Evolutionary conservation across 495 filamentous ascomycete species (phyloP).

Genomic region (Penicillium robsamsonii): DNA sequence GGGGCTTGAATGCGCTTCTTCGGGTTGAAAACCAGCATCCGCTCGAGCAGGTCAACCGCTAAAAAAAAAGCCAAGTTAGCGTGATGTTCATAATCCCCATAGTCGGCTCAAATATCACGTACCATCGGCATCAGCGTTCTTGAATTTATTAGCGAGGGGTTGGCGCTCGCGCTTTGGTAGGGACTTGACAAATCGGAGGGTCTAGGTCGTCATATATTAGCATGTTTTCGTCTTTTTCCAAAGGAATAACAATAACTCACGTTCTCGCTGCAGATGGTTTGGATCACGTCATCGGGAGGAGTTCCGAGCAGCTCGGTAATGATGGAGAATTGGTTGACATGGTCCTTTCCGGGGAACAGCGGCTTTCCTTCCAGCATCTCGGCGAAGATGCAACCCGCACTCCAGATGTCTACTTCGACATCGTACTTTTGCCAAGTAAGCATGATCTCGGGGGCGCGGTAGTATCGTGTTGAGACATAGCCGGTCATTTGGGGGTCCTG

Average conservation of each 20-base stretch:
- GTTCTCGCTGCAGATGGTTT: slow-evolving; percentile 98
- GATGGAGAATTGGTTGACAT: slow-evolving; percentile 99
- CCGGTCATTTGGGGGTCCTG: slow-evolving; percentile 99
- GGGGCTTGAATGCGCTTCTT: slow-evolving; percentile 83
- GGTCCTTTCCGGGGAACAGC: slow-evolving; percentile 97
- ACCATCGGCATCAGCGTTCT: slow-evolving; percentile 92
- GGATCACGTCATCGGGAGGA: slow-evolving; percentile 97
- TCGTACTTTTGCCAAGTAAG: slow-evolving; percentile 99
- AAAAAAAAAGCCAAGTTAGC: slow-evolving; percentile 16
- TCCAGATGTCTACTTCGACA: slow-evolving; percentile 99
- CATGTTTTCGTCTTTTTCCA: not conserved
- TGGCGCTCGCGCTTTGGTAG: slow-evolving; percentile 94
- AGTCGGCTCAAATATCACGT: slow-evolving; percentile 28
- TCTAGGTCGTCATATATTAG: slow-evolving; percentile 53
- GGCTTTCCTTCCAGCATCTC: slow-evolving; percentile 99
- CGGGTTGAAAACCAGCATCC: slow-evolving; percentile 97
- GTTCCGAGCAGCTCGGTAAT: slow-evolving; percentile 97
- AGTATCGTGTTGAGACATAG: slow-evolving; percentile 98
- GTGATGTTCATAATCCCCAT: not conserved
- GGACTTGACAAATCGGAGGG: slow-evolving; percentile 94
- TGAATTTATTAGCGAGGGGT: slow-evolving; percentile 87
- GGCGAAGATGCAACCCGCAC: slow-evolving; percentile 97
- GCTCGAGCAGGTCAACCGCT: slow-evolving; percentile 93
- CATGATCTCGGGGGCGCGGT: slow-evolving; percentile 98
- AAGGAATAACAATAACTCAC: slow-evolving; percentile 48